Evolutionary conservation across 495 filamentous ascomycete species (phyloP).

Genomic region (Daldinia loculata): DNA sequence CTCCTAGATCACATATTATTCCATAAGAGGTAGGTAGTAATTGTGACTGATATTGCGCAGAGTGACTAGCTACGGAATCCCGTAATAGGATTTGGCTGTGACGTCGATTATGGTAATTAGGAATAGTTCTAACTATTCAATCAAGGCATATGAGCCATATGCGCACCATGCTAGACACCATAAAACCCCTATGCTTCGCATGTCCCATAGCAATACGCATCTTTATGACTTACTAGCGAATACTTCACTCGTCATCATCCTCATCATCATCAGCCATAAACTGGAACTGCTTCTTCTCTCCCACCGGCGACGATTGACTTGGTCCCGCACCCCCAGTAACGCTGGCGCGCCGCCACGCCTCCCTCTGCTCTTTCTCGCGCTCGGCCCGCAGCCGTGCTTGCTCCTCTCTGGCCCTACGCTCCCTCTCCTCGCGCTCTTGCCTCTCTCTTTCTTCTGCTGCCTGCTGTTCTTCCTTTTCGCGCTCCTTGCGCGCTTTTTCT

Average conservation of each 20-base stretch:
- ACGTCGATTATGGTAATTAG: too few relatives aligned
- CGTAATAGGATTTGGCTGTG: too few relatives aligned
- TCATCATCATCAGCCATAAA: conserved; percentile 62
- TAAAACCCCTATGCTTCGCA: background rate
- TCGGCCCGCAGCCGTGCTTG: conserved; percentile 46
- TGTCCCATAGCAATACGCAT: background rate
- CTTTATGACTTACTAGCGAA: background rate
- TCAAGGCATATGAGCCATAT: background rate
- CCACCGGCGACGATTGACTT: conserved; percentile 20
- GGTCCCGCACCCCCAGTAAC: conserved; percentile 28
- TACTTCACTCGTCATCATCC: conserved; percentile 57
- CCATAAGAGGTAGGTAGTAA: too few relatives aligned
- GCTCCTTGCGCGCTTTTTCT: conserved; percentile 54
- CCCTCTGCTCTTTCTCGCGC: conserved; percentile 45
- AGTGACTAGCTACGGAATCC: too few relatives aligned
- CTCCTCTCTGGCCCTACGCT: conserved; percentile 49
- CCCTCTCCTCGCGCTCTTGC: conserved; percentile 55
- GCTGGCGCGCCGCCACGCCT: conserved; percentile 49
- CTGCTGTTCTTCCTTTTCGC: conserved; percentile 50
- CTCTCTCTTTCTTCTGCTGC: conserved; percentile 55
- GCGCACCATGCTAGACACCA: background rate
- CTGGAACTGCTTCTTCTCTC: conserved; percentile 59
- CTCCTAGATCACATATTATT: too few relatives aligned
- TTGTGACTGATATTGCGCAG: too few relatives aligned
- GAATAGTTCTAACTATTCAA: background rate